phyloP scores from a whole-genome alignment of 495 filamentous ascomycete species.

The Letharia columbiana region DNA sequence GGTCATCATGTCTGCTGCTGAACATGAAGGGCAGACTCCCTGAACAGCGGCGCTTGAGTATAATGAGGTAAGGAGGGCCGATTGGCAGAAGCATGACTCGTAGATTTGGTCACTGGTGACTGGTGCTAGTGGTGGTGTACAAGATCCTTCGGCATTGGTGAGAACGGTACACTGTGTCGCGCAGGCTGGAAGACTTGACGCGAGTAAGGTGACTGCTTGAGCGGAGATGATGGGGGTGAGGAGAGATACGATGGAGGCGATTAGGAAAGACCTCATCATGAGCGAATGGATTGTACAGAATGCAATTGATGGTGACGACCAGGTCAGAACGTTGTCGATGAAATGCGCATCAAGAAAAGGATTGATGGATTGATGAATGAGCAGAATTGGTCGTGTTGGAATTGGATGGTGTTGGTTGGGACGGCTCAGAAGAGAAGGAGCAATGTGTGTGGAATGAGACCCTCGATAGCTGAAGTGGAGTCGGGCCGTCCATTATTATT shows the following conservation, averaged over 20 bases:
- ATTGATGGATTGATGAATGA: background rate
- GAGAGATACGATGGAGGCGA: constrained; percentile 25
- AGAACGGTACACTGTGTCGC: constrained; percentile 41
- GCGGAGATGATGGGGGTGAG: constrained; percentile 39
- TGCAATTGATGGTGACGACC: background rate
- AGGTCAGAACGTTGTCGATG: constrained; percentile 8
- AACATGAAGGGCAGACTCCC: constrained; percentile 20
- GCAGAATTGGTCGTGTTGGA: background rate
- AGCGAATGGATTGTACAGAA: background rate
- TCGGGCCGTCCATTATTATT: background rate
- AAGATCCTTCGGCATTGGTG: constrained; percentile 37
- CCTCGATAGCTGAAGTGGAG: background rate
- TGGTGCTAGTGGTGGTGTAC: constrained; percentile 28
- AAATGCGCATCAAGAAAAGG: background rate
- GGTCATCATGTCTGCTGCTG: constrained; percentile 18
- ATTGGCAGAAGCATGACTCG: constrained; percentile 50
- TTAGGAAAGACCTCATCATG: constrained; percentile 20
- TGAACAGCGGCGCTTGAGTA: constrained; percentile 29
- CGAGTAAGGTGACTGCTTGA: constrained; percentile 20
- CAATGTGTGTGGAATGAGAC: background rate
- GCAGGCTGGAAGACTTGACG: constrained; percentile 42
- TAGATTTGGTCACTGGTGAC: constrained; percentile 31
- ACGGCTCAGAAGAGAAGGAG: constrained; percentile 2
- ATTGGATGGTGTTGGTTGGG: constrained; percentile 5
- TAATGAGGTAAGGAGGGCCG: constrained; percentile 34